Base-by-base conservation (phyloP, 768 basidiomycete genomes). In the Serendipita sp. region DNA sequence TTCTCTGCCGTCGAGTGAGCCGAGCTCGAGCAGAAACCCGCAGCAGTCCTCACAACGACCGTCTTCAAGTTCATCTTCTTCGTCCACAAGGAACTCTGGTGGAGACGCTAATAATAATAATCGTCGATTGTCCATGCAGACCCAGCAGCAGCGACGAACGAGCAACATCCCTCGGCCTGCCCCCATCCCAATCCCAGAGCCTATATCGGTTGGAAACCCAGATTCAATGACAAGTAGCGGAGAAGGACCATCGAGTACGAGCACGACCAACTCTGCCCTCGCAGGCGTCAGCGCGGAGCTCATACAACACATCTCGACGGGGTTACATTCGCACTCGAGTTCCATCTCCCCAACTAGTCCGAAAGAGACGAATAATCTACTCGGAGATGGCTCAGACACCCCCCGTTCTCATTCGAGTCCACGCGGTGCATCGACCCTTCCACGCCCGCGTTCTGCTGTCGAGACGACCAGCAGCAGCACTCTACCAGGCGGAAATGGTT, bases 281-380 rank as follows among this genome's bases (percentile, higher is more conserved):
- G 56, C 56, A 4, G 35, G 34, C 56, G 18, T 60, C 28, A 60
- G 56, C 36, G 56, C 56, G 16, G 56, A 60, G 30, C 56, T 60
- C 56, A 36, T 60, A 10, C 56, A 60, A 35, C 28, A 28, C 18
- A 60, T 60, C 36, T 28, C 56, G 28, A 36, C 35, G 16, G 56
- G 56, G 4, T n/a, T 35, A 8, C 30, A 32, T 34, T n/a, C 34
- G 35, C 23, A 32, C 56, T 34, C 56, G 30, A 23, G n/a, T 60
- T 60, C 56, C 18, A 8, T n/a, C 28, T 60, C 56, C 0, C 56
- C 56, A 11, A 60, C 56, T 8, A 34, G 30, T 34, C 56, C 56
- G 10, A 60, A 60, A n/a, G 56, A 60, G n/a, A 60, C 56, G n/a
- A 60, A 60, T 60, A 60, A 60, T 34, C n/a, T 60, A 8, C 56